Percentiles rank a stretch among this genome's conserved stretches.
Evolutionary conservation across 2,329 filamentous ascomycete species (phyloP).

Genomic region (Colletotrichum sp.): DNA sequence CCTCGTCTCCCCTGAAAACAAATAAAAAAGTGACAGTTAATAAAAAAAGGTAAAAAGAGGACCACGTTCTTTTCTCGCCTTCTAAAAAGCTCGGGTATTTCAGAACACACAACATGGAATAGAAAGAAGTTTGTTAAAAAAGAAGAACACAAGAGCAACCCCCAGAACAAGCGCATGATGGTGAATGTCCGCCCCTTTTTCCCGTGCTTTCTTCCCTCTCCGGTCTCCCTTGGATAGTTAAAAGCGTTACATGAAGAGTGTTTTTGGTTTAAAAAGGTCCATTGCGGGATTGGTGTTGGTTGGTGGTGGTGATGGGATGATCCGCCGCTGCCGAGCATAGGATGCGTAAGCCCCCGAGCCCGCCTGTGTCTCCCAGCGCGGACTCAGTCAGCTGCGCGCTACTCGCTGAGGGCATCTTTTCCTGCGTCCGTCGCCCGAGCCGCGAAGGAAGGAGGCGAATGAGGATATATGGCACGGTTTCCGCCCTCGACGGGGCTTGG

Average conservation of each 20-base stretch:
- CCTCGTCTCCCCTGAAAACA: background rate
- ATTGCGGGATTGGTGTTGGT: background rate
- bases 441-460: background rate
- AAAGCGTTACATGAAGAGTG: constrained; percentile 6
- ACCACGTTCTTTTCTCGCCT: constrained; percentile 18
- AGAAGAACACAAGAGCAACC: background rate
- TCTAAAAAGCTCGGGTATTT: constrained; percentile 23
- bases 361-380: background rate
- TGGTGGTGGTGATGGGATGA: background rate
- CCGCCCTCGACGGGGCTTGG: background rate
- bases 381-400: background rate
- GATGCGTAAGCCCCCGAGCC: background rate
- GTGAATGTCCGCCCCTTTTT: background rate
- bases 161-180: background rate
- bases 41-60: constrained; percentile 4
- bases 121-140: background rate
- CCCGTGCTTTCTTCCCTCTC: background rate
- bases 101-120: constrained; percentile 17
- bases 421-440: background rate
- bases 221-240: background rate
- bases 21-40: background rate
- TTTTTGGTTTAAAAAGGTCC: background rate
- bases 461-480: background rate
- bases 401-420: background rate
- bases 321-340: background rate